Evolutionary conservation across 345 rosid species (phyloP).

Genomic region (Cochlearia excelsa): DNA sequence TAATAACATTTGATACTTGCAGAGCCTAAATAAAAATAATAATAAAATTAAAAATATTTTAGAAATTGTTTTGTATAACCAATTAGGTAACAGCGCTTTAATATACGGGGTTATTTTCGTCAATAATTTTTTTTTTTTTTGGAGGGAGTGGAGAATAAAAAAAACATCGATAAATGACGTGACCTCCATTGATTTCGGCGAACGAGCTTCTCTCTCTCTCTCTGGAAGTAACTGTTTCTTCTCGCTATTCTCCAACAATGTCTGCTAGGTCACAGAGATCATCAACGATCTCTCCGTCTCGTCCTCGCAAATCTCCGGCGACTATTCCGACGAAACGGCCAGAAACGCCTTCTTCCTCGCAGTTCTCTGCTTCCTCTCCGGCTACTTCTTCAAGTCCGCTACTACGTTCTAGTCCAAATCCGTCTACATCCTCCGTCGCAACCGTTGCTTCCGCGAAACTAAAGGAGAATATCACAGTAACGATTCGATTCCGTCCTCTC

Average conservation of each 20-base stretch:
- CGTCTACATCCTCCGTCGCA: slow-evolving; percentile 35
- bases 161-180: slow-evolving; percentile 30
- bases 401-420: slow-evolving; percentile 33
- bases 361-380: slow-evolving; percentile 42
- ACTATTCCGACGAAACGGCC: slow-evolving; percentile 43
- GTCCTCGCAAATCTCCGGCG: slow-evolving; percentile 66
- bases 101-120: slow-evolving; percentile 33
- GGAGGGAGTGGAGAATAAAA: slow-evolving; percentile 36
- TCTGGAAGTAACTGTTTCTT: neutral
- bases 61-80: slow-evolving; percentile 22
- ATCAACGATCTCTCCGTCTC: slow-evolving; percentile 72
- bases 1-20: slow-evolving; percentile 17
- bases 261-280: slow-evolving; percentile 57
- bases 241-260: slow-evolving; percentile 40
- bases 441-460: slow-evolving; percentile 35
- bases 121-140: slow-evolving; percentile 29
- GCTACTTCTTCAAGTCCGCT: slow-evolving; percentile 38
- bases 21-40: neutral
- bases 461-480: slow-evolving; percentile 74
- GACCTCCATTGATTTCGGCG: slow-evolving; percentile 36
- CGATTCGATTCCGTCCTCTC: slow-evolving; percentile 84
- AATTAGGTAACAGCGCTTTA: slow-evolving; percentile 30
- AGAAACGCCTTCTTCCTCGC: slow-evolving; percentile 48
- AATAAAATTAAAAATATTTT: neutral
- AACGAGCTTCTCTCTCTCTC: slow-evolving; percentile 20